Evolutionary conservation across 805 yeast species (phyloP), one percentile per base, ranked within the genome.

Genomic region (Cyberlindnera japonica): DNA sequence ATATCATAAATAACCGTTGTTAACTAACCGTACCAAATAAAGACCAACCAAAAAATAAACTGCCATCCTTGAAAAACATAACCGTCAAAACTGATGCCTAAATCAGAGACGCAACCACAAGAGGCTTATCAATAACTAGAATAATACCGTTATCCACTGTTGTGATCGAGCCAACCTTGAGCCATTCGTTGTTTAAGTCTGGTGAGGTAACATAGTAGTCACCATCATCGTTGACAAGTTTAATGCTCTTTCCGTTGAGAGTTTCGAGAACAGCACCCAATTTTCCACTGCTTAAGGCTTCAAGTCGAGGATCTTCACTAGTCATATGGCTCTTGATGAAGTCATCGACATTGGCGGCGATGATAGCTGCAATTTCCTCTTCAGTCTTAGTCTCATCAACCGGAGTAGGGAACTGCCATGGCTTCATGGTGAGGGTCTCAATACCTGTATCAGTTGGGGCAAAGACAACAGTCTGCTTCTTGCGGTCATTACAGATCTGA

Each of bases 401-500:
- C 5, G 66, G 52, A 7, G 55, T 58, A 1, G 95, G 95, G 59
- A 82, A 87, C 55, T 82, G 81, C 95, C 95, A 88, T 16, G 95
- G 95, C 58, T 86, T 87, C 40, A 58, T 41, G 4, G 60, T 11
- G 35, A 81, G 55, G 2, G 68, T 62, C 23, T 63, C 63, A 43
- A 87, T 67, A 4, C 87, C 90, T 11, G 59, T 61, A 54, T 87
- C 77, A 2, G 77, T 67, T 7, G 95, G 95, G 3, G 95, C 86
- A 53, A 87, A 72, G 6, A 87, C 72, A 17, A 85, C 62, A 41
- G 64, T 68, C 51, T 65, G 65, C 27, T 54, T 53, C 22, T 65
- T 62, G 13, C 62, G 58, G 43, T 68, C 61, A 43, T 73, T 78
- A 47, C 83, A 72, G 46, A 71, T 68, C 15, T 54, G 41, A 21